Percentiles rank a stretch among this genome's conserved stretches.
phyloP scores from a whole-genome alignment of 345 rosid species.

The Euphorbia lathyris region DNA sequence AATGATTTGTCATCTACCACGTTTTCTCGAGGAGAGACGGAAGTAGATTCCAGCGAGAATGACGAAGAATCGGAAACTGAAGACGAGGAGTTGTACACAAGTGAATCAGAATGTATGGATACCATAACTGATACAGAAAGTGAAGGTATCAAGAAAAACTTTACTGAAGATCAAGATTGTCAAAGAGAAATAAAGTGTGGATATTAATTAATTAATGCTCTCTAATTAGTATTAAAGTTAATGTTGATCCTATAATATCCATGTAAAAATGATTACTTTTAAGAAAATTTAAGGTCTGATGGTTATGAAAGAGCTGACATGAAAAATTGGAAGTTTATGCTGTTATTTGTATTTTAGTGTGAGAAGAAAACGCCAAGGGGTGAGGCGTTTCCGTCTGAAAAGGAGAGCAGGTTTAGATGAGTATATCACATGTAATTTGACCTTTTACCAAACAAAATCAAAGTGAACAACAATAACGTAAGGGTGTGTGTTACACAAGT shows the following conservation, averaged over 20 bases:
- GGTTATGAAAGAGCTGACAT: too few species aligned
- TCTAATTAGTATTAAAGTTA: too few species aligned
- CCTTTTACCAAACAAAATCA: background rate
- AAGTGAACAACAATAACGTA: background rate
- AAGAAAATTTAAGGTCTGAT: too few species aligned
- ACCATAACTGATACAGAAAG: background rate
- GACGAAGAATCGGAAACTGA: constrained; percentile 33
- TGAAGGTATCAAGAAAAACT: background rate
- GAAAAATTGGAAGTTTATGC: too few species aligned
- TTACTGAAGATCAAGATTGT: too few species aligned
- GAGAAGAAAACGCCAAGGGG: background rate
- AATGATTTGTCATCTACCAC: background rate
- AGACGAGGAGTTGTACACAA: constrained; percentile 16
- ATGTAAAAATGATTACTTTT: too few species aligned
- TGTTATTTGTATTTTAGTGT: background rate
- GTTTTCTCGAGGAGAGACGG: constrained; percentile 24
- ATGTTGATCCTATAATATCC: too few species aligned
- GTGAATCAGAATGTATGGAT: constrained; percentile 18
- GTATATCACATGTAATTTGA: constrained; percentile 3
- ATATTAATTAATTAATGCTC: too few species aligned
- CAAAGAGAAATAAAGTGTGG: too few species aligned
- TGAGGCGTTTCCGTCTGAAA: background rate
- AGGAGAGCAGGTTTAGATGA: background rate
- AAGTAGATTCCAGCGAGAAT: constrained; percentile 23
- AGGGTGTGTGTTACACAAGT: background rate